Conservation (phyloP, 306 rosid species). For the Malus fusca region DNA sequence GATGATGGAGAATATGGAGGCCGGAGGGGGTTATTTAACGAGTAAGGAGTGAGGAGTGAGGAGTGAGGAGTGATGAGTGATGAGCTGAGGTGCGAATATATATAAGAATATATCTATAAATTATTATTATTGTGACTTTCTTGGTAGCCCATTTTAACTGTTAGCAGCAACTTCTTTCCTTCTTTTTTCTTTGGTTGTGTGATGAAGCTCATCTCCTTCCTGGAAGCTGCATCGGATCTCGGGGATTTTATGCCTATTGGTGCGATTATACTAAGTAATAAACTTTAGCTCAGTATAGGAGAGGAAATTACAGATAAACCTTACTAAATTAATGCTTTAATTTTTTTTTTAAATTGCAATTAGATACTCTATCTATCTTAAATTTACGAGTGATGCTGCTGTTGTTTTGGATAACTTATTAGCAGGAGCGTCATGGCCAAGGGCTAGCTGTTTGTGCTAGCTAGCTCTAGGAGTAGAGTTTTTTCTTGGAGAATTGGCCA, state of each 20-base stretch:
- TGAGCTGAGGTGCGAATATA: not conserved
- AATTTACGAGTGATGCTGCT: not conserved
- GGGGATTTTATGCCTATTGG: not conserved
- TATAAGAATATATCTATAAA: not conserved
- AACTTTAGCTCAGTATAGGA: not conserved
- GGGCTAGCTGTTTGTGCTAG: not conserved
- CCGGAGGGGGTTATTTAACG: not conserved
- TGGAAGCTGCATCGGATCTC: slow-evolving; percentile 38
- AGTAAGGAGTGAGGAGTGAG: not conserved
- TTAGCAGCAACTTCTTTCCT: not conserved
- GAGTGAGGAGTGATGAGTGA: not conserved
- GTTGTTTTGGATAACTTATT: not conserved
- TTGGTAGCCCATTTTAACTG: not conserved
- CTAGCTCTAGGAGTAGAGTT: not conserved
- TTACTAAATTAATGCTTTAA: not conserved
- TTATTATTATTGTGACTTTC: not conserved
- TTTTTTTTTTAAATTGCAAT: no score
- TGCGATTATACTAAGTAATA: not conserved
- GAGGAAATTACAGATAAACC: slow-evolving; percentile 1
- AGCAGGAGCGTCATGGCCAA: not conserved
- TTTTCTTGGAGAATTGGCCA: not conserved
- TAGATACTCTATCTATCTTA: not conserved
- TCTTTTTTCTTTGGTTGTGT: slow-evolving; percentile 5
- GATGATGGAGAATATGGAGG: not conserved
- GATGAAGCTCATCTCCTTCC: slow-evolving; percentile 33